Percentiles rank a stretch among this genome's conserved stretches.
Conservation (phyloP, 805 yeast species). For the Candida multigemmis region DNA sequence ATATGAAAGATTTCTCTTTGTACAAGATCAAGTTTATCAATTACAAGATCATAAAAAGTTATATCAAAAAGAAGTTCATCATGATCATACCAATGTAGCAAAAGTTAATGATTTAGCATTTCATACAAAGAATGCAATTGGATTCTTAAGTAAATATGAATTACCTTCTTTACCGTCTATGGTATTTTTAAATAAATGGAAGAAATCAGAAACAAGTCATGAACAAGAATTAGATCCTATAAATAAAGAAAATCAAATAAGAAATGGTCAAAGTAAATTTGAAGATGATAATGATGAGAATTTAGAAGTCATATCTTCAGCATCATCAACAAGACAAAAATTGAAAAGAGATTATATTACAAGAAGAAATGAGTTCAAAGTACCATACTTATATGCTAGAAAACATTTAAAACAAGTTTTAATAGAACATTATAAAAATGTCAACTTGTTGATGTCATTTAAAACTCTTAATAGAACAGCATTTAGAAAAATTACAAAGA, state of each 20-base stretch:
- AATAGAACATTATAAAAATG: slow-evolving; percentile 62
- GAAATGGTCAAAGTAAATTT: slow-evolving; percentile 17
- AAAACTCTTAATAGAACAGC: slow-evolving; percentile 78
- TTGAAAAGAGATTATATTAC: slow-evolving; percentile 24
- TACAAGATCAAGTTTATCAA: slow-evolving; percentile 64
- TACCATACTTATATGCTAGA: slow-evolving; percentile 58
- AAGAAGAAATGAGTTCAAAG: slow-evolving; percentile 22
- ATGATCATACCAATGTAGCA: slow-evolving; percentile 1
- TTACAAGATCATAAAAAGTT: slow-evolving; percentile 41
- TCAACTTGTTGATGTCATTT: slow-evolving; percentile 64
- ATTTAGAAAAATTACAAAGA: slow-evolving; percentile 79
- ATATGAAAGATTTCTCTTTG: slow-evolving; percentile 45
- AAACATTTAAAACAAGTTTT: slow-evolving; percentile 61
- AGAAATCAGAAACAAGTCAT: slow-evolving; percentile 6
- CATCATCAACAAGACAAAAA: slow-evolving; percentile 8
- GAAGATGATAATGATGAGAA: slow-evolving; percentile 3
- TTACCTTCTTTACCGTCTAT: slow-evolving; percentile 33
- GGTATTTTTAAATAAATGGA: slow-evolving; percentile 14
- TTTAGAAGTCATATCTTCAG: neutral
- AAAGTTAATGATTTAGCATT: slow-evolving; percentile 20
- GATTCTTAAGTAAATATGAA: slow-evolving; percentile 20
- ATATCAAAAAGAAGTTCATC: neutral
- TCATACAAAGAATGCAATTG: slow-evolving; percentile 15
- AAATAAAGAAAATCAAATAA: slow-evolving; percentile 26
- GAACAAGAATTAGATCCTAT: slow-evolving; percentile 17